Evolutionary conservation across 352 stramenopile species (phyloP), one percentile per base, ranked within the genome.

Genomic region (Globisporangium ultimum): DNA sequence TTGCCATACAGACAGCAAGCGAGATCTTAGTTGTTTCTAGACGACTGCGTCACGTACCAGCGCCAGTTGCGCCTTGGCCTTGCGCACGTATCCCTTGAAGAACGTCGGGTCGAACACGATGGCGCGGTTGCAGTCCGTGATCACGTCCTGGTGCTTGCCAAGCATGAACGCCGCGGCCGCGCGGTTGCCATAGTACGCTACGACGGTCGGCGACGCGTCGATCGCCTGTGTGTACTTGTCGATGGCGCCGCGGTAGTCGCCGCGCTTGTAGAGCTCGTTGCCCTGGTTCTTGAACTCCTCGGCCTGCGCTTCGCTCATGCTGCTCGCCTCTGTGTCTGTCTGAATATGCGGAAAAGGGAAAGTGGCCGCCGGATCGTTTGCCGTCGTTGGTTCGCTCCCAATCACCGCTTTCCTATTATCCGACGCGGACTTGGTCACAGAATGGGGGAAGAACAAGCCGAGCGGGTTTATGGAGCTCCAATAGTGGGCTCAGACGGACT

Each of bases 181-280:
- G 48, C 92, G 84, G 68, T 97, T 97, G 54, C 82, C 90, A 57
- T 97, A 97, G 64, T 91, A 95, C 28, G 85, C 75, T 43, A 93
- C 84, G 65, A 89, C 72, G 12, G 85, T 91, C 42, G 88, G 87
- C 55, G 86, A 88, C 36, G 83, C 68, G 52, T 93, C 88, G 68
- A 97, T 97, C 32, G 91, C 90, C 68, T 93, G 83, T 62, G 88
- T 88, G 74, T 98, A 98, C 65, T 89, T 83, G 49, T 89, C 80
- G 58, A 97, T 93, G 51, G 92, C 92, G 59, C 71, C 81, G 48
- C 80, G 70, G 68, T 98, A 98, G 64, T 97, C 84, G 61, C 85
- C 84, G 58, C 85, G 84, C 72, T 96, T 96, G 79, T 97, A 98
- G 56, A 93, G 72, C 64, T 96, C 88, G 63, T 98, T 98, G 55